Percentiles rank a stretch among this genome's conserved stretches.
phyloP scores from a whole-genome alignment of 2,329 filamentous ascomycete genomes.

The Cytospora chrysosperma region DNA sequence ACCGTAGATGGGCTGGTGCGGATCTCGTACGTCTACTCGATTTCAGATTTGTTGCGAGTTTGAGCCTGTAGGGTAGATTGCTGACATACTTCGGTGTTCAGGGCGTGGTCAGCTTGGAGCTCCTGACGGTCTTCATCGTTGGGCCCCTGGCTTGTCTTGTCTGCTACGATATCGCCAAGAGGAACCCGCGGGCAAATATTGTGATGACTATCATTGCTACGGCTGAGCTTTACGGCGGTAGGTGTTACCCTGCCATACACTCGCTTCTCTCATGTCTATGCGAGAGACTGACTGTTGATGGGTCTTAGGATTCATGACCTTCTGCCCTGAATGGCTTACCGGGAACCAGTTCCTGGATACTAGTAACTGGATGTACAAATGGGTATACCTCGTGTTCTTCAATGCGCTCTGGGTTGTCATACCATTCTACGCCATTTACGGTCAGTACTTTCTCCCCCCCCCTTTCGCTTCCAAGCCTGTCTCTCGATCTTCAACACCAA shows the following conservation, averaged over 20 bases:
- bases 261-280: neutral
- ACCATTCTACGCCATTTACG: constrained; percentile 58
- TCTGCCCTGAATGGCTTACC: constrained; percentile 67
- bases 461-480: constrained; percentile 38
- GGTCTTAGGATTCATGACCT: constrained; percentile 65
- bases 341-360: constrained; percentile 61
- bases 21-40: constrained; percentile 48
- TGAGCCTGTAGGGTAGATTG: neutral
- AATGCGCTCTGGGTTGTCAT: constrained; percentile 67
- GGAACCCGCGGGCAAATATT: constrained; percentile 54
- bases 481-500: constrained; percentile 50
- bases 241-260: constrained; percentile 24
- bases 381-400: constrained; percentile 68
- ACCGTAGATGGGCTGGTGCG: constrained; percentile 61
- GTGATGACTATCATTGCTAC: constrained; percentile 66
- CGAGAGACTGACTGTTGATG: neutral
- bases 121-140: constrained; percentile 63
- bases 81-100: constrained; percentile 27
- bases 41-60: neutral
- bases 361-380: constrained; percentile 67
- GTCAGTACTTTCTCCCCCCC: constrained; percentile 34
- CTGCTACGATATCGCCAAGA: constrained; percentile 58
- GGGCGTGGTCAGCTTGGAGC: constrained; percentile 62
- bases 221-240: constrained; percentile 64
- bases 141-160: constrained; percentile 60